Evolutionary conservation across 1,284 basidiomycete species (phyloP), one percentile per base, ranked within the genome.

Genomic region (Porogramme epimiltina): DNA sequence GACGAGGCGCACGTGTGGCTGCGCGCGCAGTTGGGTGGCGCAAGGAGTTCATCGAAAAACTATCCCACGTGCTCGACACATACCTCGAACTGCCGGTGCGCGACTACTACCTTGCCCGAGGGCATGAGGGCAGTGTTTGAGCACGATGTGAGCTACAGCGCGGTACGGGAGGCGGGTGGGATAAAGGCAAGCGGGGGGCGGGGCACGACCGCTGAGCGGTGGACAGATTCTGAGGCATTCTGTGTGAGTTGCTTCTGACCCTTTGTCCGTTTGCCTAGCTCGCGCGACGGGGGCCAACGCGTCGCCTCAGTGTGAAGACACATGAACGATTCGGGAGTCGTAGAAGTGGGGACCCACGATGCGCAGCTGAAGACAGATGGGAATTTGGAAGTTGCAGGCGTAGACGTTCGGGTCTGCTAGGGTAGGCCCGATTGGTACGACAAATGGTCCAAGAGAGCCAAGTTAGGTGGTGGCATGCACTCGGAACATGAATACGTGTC

Each of bases 191-290:
- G 69, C 68, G 2, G 52, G n/a, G n/a, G 63, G 0, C 70, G 8
- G 28, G 71, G 2, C 66, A 66, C 11, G n/a, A n/a, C n/a, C n/a
- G n/a, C 65, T 91, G 39, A 87, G 84, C 51, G 89, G 89, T 0
- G 89, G 89, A 0, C 87, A 91, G 68, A 83, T 88, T 81, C 89
- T 91, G 60, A 72, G 87, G 39, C 77, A 91, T 46, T 89, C 89
- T 9, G 72, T 91, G 85, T 89, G 64, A 58, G 79, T 70, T n/a
- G n/a, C n/a, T n/a, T n/a, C n/a, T n/a, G n/a, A n/a, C n/a, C n/a
- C n/a, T n/a, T n/a, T n/a, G n/a, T n/a, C n/a, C n/a, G n/a, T n/a
- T n/a, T n/a, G n/a, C n/a, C n/a, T n/a, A n/a, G n/a, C n/a, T n/a
- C n/a, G n/a, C n/a, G n/a, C n/a, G n/a, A n/a, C n/a, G n/a, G n/a